Conservation (phyloP, 306 rosid genomes). For the Casuarina glauca region DNA sequence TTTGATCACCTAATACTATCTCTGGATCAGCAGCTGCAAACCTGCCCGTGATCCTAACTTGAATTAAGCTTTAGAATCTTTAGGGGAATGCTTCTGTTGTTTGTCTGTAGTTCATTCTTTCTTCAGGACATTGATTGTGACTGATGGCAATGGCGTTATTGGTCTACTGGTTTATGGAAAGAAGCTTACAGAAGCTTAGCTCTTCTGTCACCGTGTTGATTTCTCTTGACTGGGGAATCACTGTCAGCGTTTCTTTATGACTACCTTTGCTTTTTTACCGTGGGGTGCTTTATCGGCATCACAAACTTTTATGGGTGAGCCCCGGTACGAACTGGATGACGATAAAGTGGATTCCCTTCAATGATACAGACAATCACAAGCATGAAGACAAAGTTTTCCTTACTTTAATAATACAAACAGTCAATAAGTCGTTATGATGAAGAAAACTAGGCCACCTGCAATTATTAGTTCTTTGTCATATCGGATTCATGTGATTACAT, state of each 20-base stretch:
- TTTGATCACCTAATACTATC: background rate
- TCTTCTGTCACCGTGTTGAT: too few relatives aligned
- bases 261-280: too few relatives aligned
- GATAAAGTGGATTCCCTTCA: background rate
- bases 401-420: background rate
- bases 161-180: too few relatives aligned
- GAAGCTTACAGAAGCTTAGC: too few relatives aligned
- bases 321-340: background rate
- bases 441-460: background rate
- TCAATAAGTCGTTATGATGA: background rate
- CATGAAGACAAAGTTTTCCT: background rate
- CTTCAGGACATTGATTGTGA: background rate
- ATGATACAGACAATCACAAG: background rate
- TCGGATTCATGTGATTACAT: background rate
- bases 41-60: background rate
- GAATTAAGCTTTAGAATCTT: background rate
- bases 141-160: background rate
- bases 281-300: too few relatives aligned
- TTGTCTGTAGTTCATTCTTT: background rate
- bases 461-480: background rate
- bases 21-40: background rate
- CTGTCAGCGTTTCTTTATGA: too few relatives aligned
- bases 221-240: too few relatives aligned
- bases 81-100: background rate
- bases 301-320: too few relatives aligned